These are phyloP conservation scores for Alternaria alternata DNA, from an alignment of 2,329 filamentous ascomycete species.

Conservation along the genomic window DNA sequence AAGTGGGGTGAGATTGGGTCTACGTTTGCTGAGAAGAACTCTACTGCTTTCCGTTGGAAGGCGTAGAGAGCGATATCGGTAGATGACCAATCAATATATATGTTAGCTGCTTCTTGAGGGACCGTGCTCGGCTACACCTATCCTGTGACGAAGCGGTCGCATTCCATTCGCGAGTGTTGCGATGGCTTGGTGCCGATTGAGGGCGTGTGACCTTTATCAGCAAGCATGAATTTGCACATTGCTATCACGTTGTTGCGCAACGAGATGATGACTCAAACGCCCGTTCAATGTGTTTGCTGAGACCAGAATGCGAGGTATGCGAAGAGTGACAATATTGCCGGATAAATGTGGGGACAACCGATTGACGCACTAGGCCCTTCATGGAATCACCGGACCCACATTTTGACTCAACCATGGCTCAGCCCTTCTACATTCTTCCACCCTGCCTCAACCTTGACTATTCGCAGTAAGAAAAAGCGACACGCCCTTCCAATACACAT, in stretches of 20 bases:
- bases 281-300: not conserved
- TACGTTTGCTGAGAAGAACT: slow-evolving; percentile 51
- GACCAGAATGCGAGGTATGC: not conserved
- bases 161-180: not conserved
- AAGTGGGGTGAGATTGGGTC: slow-evolving; percentile 69
- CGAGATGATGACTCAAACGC: not conserved
- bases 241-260: not conserved
- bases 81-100: not conserved
- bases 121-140: not conserved
- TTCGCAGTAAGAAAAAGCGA: not conserved
- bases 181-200: too few species aligned
- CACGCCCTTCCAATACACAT: not conserved
- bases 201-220: not conserved
- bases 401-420: not conserved
- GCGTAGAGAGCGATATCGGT: slow-evolving; percentile 17
- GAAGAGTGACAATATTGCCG: not conserved
- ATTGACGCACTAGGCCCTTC: not conserved
- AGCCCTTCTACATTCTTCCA: not conserved
- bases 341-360: too few species aligned
- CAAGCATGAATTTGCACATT: too few species aligned
- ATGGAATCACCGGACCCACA: not conserved
- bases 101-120: not conserved
- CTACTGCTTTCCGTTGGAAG: slow-evolving; percentile 18
- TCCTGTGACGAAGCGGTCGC: not conserved
- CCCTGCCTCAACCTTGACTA: not conserved